Evolutionary conservation across 208 protist species (phyloP).

Genomic region (Acanthamoeba lenticulata): DNA sequence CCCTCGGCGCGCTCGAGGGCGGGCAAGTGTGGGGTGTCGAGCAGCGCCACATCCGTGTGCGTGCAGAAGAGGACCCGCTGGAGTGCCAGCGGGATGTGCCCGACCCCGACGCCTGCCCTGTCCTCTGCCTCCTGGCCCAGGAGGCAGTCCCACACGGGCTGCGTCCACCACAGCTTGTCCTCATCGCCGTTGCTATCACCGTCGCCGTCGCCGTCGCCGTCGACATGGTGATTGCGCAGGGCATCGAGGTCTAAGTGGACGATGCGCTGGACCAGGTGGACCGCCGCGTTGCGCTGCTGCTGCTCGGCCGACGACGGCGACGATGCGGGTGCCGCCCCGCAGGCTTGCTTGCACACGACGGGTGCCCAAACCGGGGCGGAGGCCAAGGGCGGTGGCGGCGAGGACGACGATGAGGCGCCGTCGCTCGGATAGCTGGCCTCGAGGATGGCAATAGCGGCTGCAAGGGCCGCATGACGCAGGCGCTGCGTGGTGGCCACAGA

Average conservation of each 20-base stretch:
- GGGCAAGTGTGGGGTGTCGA: not conserved
- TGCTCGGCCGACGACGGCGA: no score
- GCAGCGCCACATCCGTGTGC: not conserved
- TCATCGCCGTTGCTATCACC: not conserved
- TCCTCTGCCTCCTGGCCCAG: not conserved
- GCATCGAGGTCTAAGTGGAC: not conserved
- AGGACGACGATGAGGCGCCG: not conserved
- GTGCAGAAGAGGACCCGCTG: conserved; percentile 11
- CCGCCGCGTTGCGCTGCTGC: not conserved
- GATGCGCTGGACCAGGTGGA: not conserved
- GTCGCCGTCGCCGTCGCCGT: not conserved
- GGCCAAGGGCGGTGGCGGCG: not conserved
- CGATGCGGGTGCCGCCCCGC: no score
- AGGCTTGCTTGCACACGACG: not conserved
- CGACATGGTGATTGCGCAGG: not conserved
- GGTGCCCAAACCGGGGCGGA: not conserved
- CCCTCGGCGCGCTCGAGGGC: not conserved
- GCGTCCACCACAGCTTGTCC: not conserved
- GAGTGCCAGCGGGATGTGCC: not conserved
- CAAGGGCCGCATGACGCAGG: not conserved
- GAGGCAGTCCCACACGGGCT: not conserved
- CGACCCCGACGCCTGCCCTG: not conserved
- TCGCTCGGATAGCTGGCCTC: not conserved
- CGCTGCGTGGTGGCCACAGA: not conserved
- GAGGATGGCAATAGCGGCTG: conserved; percentile 2